Evolutionary conservation across 2,329 filamentous ascomycete genomes (phyloP).

Genomic region (Neofusicoccum cordaticola): DNA sequence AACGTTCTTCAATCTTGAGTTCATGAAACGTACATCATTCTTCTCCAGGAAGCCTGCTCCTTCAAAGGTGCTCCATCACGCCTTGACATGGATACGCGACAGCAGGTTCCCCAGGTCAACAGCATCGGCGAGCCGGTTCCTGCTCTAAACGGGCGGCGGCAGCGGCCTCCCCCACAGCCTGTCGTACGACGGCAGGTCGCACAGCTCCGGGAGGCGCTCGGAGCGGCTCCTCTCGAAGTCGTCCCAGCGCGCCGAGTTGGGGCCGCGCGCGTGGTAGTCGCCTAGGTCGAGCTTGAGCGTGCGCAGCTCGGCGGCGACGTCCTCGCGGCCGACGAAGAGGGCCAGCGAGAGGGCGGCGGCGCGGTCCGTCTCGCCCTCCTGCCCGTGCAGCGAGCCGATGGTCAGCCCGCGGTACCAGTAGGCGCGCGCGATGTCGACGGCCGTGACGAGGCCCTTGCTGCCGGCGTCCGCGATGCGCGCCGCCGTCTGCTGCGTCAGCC

Average conservation of each 20-base stretch:
- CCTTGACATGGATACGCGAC: too few relatives aligned
- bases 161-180: not conserved
- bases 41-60: too few relatives aligned
- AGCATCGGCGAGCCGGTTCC: not conserved
- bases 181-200: not conserved
- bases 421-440: not conserved
- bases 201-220: not conserved
- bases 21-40: too few relatives aligned
- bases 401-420: conserved; percentile 1
- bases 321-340: not conserved
- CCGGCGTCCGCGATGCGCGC: not conserved
- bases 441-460: not conserved
- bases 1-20: too few relatives aligned
- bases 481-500: not conserved
- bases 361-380: conserved; percentile 1
- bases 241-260: too few relatives aligned
- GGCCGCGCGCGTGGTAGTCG: not conserved
- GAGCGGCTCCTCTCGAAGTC: too few relatives aligned
- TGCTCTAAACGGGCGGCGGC: not conserved
- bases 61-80: too few relatives aligned
- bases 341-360: not conserved
- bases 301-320: not conserved
- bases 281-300: not conserved
- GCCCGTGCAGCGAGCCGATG: not conserved
- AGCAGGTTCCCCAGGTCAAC: not conserved